Base-by-base conservation (phyloP, 1,284 basidiomycete species). In the Termitomyces sp. region DNA sequence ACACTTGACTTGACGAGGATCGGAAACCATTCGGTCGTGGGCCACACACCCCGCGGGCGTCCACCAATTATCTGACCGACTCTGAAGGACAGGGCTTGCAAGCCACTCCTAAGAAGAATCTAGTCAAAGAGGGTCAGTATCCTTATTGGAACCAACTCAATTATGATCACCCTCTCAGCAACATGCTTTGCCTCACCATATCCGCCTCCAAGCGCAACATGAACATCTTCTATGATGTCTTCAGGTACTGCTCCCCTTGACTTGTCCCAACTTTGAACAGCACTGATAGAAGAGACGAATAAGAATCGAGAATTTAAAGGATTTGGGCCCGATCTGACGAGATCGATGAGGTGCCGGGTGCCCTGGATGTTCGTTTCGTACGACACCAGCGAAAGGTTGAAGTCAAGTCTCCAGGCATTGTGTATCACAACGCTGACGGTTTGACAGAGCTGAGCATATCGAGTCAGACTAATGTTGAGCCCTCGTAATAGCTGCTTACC, bases 181-280 rank as follows among this genome's bases (percentile, higher is more conserved):
- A 63, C 62, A 39, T 63, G 58, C 34, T 65, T 65, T 51, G 58
- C 58, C 45, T 63, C 62, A 1, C 64, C 63, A 17, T 64, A 64
- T 5, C 63, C 64, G 5, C 41, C 38, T 10, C 64, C 64, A 3
- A 64, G 31, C 0, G 60, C 60, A 12, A 62, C 53, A 2, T 19
- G 21, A 13, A 55, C 53, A 45, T 64, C 58, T 9, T 50, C 39
- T 13, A 58, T 52, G 4, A 63, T 31, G n/a, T 63, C 63, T 42
- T 65, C 64, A 0, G 64, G 64, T 10, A 61, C 57, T 1, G 51
- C 36, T 3, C 60, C 21, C 24, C 40, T 39, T n/a, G 38, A 50
- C 13, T 28, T 52, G 21, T 60, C 52, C 63, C 63, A 64, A 12
- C 34, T 9, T 24, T 57, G 59, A 1, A 48, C 56, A 9, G 58